Conservation (phyloP, 345 rosid genomes). For the Linum usitatissimum region DNA sequence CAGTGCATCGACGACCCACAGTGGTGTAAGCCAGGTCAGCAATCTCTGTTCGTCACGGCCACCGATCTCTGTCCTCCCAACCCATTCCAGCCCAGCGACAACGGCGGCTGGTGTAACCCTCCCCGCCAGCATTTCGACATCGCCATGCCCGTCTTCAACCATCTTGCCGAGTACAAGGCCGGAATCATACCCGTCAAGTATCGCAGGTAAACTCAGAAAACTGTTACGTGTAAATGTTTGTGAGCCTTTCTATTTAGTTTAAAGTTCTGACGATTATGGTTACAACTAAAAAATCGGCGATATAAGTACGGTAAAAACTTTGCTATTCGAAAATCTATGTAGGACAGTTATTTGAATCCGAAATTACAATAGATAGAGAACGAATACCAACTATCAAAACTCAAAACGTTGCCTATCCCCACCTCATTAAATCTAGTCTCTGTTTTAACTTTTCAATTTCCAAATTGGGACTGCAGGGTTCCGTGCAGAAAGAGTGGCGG, state of each 20-base stretch:
- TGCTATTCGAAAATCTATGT: too few relatives aligned
- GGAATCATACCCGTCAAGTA: conserved; percentile 2
- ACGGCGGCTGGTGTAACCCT: conserved; percentile 4
- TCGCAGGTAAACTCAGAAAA: background rate
- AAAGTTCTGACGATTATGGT: too few relatives aligned
- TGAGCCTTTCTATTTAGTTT: too few relatives aligned
- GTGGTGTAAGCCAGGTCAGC: conserved; percentile 3
- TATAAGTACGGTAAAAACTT: too few relatives aligned
- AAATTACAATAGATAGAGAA: too few relatives aligned
- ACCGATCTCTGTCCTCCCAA: conserved; percentile 1
- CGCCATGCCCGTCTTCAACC: conserved; percentile 1
- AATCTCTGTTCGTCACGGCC: background rate
- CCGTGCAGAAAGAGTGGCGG: background rate
- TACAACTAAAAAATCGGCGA: too few relatives aligned
- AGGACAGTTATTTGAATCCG: too few relatives aligned
- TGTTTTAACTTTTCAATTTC: too few relatives aligned
- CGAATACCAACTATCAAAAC: too few relatives aligned
- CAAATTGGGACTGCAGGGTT: background rate
- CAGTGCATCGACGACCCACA: background rate
- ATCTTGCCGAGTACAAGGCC: background rate
- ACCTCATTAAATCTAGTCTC: too few relatives aligned
- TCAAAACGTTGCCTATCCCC: too few relatives aligned
- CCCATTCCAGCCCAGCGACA: background rate
- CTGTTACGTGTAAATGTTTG: too few relatives aligned
- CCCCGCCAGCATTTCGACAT: conserved; percentile 3